Evolutionary conservation across 768 basidiomycete genomes (phyloP).

Genomic region (Suillus fuscotomentosus): DNA sequence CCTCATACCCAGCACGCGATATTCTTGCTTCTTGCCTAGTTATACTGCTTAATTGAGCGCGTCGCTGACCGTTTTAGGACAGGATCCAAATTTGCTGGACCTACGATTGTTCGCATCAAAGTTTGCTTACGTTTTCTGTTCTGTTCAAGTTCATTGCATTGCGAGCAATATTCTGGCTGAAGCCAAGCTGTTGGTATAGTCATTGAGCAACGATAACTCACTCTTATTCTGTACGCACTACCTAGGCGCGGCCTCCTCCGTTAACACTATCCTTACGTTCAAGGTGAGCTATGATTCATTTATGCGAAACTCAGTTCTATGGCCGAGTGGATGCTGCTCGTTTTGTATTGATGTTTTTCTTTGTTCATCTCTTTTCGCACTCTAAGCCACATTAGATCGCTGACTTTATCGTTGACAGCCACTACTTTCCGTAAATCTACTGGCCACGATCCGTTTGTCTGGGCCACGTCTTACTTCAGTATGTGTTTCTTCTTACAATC

Average conservation of each 20-base stretch:
- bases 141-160: conserved; percentile 33
- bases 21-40: conserved; percentile 15
- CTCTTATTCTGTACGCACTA: conserved; percentile 13
- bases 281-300: conserved; percentile 40
- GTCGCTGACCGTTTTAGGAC: conserved; percentile 33
- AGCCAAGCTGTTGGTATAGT: conserved; percentile 7
- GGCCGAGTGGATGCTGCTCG: neutral
- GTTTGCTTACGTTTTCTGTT: conserved; percentile 42
- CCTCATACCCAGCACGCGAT: conserved; percentile 9
- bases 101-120: conserved; percentile 50
- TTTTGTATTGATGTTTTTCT: neutral
- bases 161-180: conserved; percentile 21
- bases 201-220: conserved; percentile 1
- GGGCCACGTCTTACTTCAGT: conserved; percentile 23
- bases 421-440: conserved; percentile 15
- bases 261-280: conserved; percentile 54
- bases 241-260: conserved; percentile 74
- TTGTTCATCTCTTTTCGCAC: conserved; percentile 18
- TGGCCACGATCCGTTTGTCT: conserved; percentile 23
- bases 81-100: conserved; percentile 42
- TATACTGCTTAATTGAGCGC: conserved; percentile 6
- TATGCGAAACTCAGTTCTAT: conserved; percentile 23
- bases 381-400: conserved; percentile 10
- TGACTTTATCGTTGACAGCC: conserved; percentile 24
- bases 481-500: conserved; percentile 27